These are phyloP conservation scores for Trametes gibbosa DNA, from an alignment of 768 basidiomycete genomes.

Conservation along the genomic window DNA sequence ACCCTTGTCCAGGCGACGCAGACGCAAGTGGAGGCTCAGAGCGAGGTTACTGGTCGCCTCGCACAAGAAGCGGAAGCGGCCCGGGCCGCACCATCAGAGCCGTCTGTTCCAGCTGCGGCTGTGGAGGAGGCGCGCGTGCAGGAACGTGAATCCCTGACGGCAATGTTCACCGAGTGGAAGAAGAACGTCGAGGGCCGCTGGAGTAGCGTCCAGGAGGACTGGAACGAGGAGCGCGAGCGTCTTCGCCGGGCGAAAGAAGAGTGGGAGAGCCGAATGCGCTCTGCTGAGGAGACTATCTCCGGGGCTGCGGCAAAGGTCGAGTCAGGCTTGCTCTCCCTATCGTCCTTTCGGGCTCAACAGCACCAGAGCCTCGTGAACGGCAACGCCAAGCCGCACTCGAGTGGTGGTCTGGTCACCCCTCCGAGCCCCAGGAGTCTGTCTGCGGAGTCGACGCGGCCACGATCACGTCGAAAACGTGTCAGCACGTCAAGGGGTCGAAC, in stretches of 20 bases:
- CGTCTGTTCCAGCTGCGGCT: slow-evolving; percentile 15
- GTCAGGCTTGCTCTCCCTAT: slow-evolving; percentile 32
- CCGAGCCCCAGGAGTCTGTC: slow-evolving; percentile 73
- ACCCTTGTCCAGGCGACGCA: slow-evolving; percentile 54
- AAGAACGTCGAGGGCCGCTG: slow-evolving; percentile 77
- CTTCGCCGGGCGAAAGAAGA: slow-evolving; percentile 73
- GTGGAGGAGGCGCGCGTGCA: slow-evolving; percentile 33
- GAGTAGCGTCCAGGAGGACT: slow-evolving; percentile 75
- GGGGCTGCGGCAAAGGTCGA: slow-evolving; percentile 38
- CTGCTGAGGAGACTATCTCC: slow-evolving; percentile 54
- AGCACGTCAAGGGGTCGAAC: slow-evolving; percentile 40
- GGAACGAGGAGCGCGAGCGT: slow-evolving; percentile 77
- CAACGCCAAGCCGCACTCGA: slow-evolving; percentile 27
- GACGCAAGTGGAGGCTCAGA: slow-evolving; percentile 38
- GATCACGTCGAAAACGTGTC: slow-evolving; percentile 24
- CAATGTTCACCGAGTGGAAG: slow-evolving; percentile 70
- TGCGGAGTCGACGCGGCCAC: slow-evolving; percentile 48
- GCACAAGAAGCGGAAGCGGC: slow-evolving; percentile 30
- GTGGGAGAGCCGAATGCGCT: slow-evolving; percentile 65
- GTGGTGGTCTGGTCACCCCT: slow-evolving; percentile 65
- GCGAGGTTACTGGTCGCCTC: slow-evolving; percentile 30
- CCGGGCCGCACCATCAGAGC: slow-evolving; percentile 27
- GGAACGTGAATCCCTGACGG: slow-evolving; percentile 50
- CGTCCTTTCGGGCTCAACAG: slow-evolving; percentile 33
- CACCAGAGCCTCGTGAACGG: slow-evolving; percentile 33